Evolutionary conservation across 2,329 filamentous ascomycete genomes (phyloP).

Genomic region (Clonostachys byssicola): DNA sequence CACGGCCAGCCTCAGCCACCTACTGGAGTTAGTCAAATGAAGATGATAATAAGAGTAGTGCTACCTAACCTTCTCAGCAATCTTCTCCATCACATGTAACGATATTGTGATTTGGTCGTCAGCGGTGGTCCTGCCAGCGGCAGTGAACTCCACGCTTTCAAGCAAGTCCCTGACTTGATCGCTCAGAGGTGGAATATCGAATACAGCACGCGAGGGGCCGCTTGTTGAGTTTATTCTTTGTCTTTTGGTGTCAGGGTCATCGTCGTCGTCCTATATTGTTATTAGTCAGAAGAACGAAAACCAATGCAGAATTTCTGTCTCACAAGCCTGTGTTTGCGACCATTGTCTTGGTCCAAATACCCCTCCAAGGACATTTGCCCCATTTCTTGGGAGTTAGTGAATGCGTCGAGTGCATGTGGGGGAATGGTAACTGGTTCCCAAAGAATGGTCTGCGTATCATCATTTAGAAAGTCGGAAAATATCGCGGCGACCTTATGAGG

Average conservation of each 20-base stretch:
- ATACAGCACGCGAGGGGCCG: too few relatives aligned
- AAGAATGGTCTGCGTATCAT: slow-evolving; percentile 23
- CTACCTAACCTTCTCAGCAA: slow-evolving; percentile 29
- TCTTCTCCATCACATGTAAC: slow-evolving; percentile 26
- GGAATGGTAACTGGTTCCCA: slow-evolving; percentile 43
- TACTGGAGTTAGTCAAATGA: slow-evolving; percentile 10
- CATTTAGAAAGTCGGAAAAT: slow-evolving; percentile 41
- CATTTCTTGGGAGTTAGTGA: slow-evolving; percentile 27
- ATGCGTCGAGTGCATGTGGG: slow-evolving; percentile 27
- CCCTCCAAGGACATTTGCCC: slow-evolving; percentile 14
- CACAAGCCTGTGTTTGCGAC: slow-evolving; percentile 45
- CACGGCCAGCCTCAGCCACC: slow-evolving; percentile 21
- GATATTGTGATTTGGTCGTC: slow-evolving; percentile 18
- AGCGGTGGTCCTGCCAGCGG: slow-evolving; percentile 3
- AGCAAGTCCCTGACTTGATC: slow-evolving; percentile 22
- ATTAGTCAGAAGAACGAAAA: neutral
- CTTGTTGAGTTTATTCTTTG: slow-evolving; percentile 10
- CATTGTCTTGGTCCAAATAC: slow-evolving; percentile 12
- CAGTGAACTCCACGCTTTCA: slow-evolving; percentile 2
- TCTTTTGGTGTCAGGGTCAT: slow-evolving; percentile 17
- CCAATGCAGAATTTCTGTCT: slow-evolving; percentile 11
- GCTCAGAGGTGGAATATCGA: slow-evolving; percentile 14
- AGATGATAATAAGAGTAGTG: neutral
- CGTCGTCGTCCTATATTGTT: slow-evolving; percentile 14
- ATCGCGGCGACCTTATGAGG: slow-evolving; percentile 40